Percentiles rank a stretch among this genome's conserved stretches.
These are phyloP conservation scores for Lenwebbia sp. DNA, from an alignment of 345 rosid species.

Conservation along the genomic window DNA sequence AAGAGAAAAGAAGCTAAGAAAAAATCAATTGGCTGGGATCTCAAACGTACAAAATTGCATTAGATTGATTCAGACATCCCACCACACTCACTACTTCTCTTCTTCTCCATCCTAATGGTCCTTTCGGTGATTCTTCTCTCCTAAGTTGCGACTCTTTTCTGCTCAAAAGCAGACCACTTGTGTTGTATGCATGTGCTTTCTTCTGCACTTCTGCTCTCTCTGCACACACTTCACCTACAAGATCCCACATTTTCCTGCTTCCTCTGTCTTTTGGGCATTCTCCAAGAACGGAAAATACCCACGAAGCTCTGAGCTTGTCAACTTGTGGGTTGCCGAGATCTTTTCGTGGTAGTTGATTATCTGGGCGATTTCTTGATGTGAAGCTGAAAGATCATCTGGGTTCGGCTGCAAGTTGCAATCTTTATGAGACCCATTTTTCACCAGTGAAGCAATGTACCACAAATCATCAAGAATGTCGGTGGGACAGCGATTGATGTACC, in stretches of 20 bases:
- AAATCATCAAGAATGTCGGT: constrained; percentile 29
- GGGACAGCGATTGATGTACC: constrained; percentile 49
- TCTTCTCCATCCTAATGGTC: background rate
- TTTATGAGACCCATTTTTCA: background rate
- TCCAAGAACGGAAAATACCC: background rate
- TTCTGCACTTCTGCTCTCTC: background rate
- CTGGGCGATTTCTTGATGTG: background rate
- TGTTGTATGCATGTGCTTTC: background rate
- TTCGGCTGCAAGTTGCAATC: background rate
- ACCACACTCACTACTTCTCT: background rate
- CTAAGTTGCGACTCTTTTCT: background rate
- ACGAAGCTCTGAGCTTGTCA: background rate
- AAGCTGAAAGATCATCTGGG: background rate
- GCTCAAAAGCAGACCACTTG: background rate
- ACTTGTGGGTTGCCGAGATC: background rate
- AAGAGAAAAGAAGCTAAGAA: background rate
- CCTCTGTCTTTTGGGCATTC: background rate
- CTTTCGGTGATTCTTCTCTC: background rate
- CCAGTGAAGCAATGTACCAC: constrained; percentile 1
- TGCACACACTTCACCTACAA: background rate
- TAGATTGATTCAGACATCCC: background rate
- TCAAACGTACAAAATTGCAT: background rate
- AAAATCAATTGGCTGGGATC: background rate
- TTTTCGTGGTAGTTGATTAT: background rate
- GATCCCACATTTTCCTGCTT: background rate